These are phyloP conservation scores for Meyerozyma sp. DNA, from an alignment of 1,139 yeast species.

Conservation along the genomic window DNA sequence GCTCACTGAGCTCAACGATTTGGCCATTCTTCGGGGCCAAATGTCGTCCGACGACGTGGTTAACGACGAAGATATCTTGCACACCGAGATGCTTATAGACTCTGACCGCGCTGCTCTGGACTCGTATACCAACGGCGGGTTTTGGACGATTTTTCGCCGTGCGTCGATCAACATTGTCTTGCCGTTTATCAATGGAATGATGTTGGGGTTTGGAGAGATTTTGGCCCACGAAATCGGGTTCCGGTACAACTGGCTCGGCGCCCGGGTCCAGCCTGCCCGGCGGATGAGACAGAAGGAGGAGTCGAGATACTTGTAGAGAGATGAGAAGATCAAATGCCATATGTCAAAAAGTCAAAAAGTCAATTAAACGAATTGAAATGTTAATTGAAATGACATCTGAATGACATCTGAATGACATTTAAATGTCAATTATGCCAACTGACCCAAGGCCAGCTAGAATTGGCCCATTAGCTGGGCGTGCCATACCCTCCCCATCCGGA, in stretches of 20 bases:
- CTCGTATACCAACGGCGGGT: slow-evolving; percentile 5
- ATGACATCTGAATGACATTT: too few relatives aligned
- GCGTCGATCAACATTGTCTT: slow-evolving; percentile 71
- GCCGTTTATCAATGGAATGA: slow-evolving; percentile 90
- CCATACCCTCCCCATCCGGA: neutral
- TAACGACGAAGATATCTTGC: slow-evolving; percentile 15
- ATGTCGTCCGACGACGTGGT: slow-evolving; percentile 3
- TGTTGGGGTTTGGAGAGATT: slow-evolving; percentile 96
- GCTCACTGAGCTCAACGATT: neutral
- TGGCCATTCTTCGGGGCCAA: neutral
- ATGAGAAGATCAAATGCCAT: neutral
- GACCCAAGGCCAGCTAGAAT: neutral
- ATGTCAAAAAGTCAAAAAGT: too few relatives aligned
- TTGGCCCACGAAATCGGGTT: slow-evolving; percentile 91
- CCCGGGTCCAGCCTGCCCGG: slow-evolving; percentile 48
- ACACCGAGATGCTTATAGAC: slow-evolving; percentile 18
- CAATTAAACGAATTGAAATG: too few relatives aligned
- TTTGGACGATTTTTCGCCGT: slow-evolving; percentile 36
- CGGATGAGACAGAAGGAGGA: slow-evolving; percentile 17
- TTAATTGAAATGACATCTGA: neutral
- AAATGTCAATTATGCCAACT: neutral
- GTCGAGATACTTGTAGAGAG: slow-evolving; percentile 11
- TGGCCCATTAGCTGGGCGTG: too few relatives aligned
- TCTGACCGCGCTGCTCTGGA: slow-evolving; percentile 1
- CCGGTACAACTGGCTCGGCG: slow-evolving; percentile 73